Conservation (phyloP, 345 rosid species). For the Eucalyptus sp. region DNA sequence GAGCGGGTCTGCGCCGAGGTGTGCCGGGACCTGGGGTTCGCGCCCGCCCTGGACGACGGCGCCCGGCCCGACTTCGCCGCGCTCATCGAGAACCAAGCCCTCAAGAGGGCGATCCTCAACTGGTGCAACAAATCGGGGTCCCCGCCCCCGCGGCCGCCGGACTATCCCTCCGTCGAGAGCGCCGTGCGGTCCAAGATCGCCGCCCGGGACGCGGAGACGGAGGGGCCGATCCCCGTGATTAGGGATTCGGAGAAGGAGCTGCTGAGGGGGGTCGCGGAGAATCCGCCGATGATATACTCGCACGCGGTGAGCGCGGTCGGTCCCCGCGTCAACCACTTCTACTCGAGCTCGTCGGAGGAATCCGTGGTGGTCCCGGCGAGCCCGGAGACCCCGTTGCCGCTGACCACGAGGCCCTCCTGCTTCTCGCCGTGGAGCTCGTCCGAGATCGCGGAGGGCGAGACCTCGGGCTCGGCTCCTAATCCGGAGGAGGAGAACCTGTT, state of each 20-base stretch:
- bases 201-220: not conserved
- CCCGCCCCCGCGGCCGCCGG: constrained; percentile 27
- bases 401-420: constrained; percentile 68
- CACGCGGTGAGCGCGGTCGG: constrained; percentile 52
- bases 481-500: constrained; percentile 49
- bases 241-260: constrained; percentile 64
- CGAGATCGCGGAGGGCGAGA: constrained; percentile 21
- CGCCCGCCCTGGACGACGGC: constrained; percentile 38
- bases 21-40: constrained; percentile 37
- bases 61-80: constrained; percentile 44
- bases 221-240: constrained; percentile 7
- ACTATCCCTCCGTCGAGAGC: constrained; percentile 35
- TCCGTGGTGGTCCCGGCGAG: constrained; percentile 28
- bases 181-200: constrained; percentile 26
- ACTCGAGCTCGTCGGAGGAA: constrained; percentile 47
- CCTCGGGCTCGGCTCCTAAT: constrained; percentile 3
- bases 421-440: constrained; percentile 33
- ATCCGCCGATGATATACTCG: constrained; percentile 12
- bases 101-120: constrained; percentile 46
- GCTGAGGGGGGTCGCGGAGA: constrained; percentile 41
- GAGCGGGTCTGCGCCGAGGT: constrained; percentile 58
- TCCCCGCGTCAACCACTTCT: constrained; percentile 19
- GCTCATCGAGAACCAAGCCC: constrained; percentile 49
- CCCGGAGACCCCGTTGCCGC: constrained; percentile 61
- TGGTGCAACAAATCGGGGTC: constrained; percentile 44